phyloP scores from a whole-genome alignment of 2,329 filamentous ascomycete genomes.

The Fusarium keratoplasticum region DNA sequence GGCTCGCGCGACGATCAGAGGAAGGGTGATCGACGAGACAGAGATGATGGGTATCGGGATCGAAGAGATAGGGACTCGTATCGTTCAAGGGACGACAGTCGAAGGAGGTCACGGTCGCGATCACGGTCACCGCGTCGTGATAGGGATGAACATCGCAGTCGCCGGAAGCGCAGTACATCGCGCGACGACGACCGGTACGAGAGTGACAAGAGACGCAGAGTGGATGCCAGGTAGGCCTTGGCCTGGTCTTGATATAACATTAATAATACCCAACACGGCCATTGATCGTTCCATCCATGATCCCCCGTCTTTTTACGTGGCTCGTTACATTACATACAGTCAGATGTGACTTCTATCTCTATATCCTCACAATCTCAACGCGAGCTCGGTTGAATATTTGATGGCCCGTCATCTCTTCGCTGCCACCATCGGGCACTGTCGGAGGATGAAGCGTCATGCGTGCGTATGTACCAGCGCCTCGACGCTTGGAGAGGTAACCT shows the following conservation, averaged over 20 bases:
- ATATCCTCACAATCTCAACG: constrained; percentile 88
- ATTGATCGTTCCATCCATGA: constrained; percentile 5
- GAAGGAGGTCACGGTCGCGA: constrained; percentile 52
- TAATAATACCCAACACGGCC: constrained; percentile 42
- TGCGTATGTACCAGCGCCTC: constrained; percentile 86
- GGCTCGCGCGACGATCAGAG: constrained; percentile 64
- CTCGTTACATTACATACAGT: constrained; percentile 35
- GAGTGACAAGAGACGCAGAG: constrained; percentile 69
- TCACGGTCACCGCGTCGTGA: constrained; percentile 66
- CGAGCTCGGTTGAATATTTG: constrained; percentile 84
- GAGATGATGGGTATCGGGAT: constrained; percentile 30
- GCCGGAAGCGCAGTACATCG: constrained; percentile 69
- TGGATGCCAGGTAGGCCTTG: constrained; percentile 56
- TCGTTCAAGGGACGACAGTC: constrained; percentile 40
- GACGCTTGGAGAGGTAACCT: constrained; percentile 85
- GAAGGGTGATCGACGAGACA: constrained; percentile 48
- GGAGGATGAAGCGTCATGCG: constrained; percentile 80
- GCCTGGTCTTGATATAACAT: constrained; percentile 29
- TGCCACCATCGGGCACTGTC: constrained; percentile 67
- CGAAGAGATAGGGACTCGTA: constrained; percentile 44
- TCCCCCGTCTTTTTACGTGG: constrained; percentile 25
- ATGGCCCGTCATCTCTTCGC: constrained; percentile 73
- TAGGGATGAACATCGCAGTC: constrained; percentile 58
- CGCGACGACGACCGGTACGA: constrained; percentile 65
- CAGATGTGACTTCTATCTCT: constrained; percentile 34